Evolutionary conservation across 1,284 basidiomycete species (phyloP), one percentile per base, ranked within the genome.

Genomic region (Caloboletus inedulis): DNA sequence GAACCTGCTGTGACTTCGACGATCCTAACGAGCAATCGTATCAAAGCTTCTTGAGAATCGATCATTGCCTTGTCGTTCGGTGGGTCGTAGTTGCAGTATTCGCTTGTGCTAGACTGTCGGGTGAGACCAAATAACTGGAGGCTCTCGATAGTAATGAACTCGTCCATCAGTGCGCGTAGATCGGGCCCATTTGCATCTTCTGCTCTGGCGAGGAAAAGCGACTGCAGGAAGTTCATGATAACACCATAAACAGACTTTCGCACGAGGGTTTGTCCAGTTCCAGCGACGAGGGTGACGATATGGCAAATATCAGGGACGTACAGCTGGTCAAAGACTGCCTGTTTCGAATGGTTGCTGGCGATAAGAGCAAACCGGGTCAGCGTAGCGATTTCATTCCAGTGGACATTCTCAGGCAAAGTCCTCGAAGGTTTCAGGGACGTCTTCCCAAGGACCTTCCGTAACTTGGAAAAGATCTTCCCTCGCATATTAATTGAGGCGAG

Each of bases 321-420:
- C 27, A 94, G 74, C 61, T 91, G 88, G 47, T 82, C 82, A 58
- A 87, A 84, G 18, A 78, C 74, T 3, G 80, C 73, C 31, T 85
- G 78, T 42, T 78, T 80, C 0, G 81, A 79, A 46, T 85, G 82
- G 60, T 90, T 86, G 39, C 85, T 82, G 18, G 90, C 81, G 8
- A 87, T 78, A 16, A 90, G 77, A 42, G 82, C 77, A 33, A 95
- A 79, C 14, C 91, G 83, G 33, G 89, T 77, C 31, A 94, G 74
- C 1, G 87, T 86, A 3, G 88, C 85, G 12, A 95, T 89, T 66
- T 95, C 92, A 55, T 80, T 83, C 90, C 91, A 95, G 54, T 87
- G 83, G 1, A 79, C 70, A 67, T 90, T 90, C 42, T 91, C 84
- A 2, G 79, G 74, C 3, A 94, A 76, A 12, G 78, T 77, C 48